Evolutionary conservation across 2,329 filamentous ascomycete species (phyloP), one percentile per base, ranked within the genome.

Genomic region (Cryphonectria japonica): DNA sequence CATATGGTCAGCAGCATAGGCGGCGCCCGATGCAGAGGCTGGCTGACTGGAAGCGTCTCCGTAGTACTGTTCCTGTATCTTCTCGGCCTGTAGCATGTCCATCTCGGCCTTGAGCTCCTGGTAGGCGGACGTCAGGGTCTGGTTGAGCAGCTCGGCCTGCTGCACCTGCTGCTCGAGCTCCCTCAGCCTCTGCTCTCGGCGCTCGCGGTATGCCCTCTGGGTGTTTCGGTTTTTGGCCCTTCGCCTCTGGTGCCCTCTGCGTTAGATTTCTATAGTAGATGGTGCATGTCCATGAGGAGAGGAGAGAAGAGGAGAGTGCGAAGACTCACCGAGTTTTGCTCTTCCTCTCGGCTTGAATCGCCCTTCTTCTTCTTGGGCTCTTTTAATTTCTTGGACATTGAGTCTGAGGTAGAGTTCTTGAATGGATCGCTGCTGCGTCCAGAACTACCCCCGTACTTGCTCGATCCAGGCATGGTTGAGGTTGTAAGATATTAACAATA

Each of bases 71-170:
- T 72, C 71, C 66, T 71, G 69, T 0, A 69, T 59, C 57, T 72
- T 69, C 43, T 72, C 71, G 22, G 61, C 69, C 66, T 72, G 54
- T 9, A 72, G 41, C 9, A 62, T 32, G 62, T 71, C 71, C 29
- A 72, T 71, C 63, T 72, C 71, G 6, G 71, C 66, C 39, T 52
- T 62, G 1, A 72, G 66, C 32, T 71, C 69, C 62, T 71, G 69
- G 39, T 72, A 72, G 39, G 71, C 71, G n/a, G 71, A n/a, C n/a
- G 69, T 67, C 54, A 72, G 69, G 26, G 69, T 72, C 54, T 72
- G 69, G 66, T 72, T 72, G 52, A 72, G 59, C 54, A 54, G 50
- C 63, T 72, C 71, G 0, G 71, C 71, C 39, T 72, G 69, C 39
- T 71, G 71, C 13, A 72, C 71, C 32, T 72, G 71, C 11, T 29